These are phyloP conservation scores for Urochloa ruziziensis DNA, from an alignment of 176 grass and related monocot genomes.

Conservation along the genomic window DNA sequence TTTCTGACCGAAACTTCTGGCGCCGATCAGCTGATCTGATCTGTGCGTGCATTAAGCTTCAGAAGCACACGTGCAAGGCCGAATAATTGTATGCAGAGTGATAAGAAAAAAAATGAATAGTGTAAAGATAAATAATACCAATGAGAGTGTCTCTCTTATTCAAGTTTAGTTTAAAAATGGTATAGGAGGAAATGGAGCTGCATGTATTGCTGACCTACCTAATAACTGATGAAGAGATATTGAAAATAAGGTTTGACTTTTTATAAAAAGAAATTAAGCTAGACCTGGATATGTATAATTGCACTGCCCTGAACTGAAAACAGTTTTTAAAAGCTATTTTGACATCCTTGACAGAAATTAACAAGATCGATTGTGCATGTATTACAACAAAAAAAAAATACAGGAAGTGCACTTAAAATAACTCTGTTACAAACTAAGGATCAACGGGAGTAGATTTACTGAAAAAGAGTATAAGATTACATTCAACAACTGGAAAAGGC, in stretches of 20 bases:
- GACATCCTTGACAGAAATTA: background rate
- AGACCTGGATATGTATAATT: background rate
- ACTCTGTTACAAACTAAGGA: background rate
- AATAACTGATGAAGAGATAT: background rate
- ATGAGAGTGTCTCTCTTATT: background rate
- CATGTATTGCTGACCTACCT: background rate
- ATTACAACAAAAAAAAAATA: background rate
- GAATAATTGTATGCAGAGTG: background rate
- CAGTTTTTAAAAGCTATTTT: background rate
- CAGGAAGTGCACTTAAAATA: background rate
- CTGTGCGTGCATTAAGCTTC: background rate
- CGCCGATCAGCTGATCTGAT: conserved; percentile 24
- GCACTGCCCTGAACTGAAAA: background rate
- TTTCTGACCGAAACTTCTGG: conserved; percentile 13
- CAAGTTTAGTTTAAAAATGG: background rate
- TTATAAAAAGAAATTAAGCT: background rate
- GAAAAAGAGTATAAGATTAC: background rate
- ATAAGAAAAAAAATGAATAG: no score
- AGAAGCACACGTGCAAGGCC: conserved; percentile 27
- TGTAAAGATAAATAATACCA: background rate
- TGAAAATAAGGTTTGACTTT: conserved; percentile 5
- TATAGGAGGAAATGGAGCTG: background rate
- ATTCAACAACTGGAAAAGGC: background rate
- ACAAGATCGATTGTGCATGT: background rate
- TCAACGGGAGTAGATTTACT: background rate